Evolutionary conservation across 202 grass and related monocot genomes (phyloP).

Genomic region (Thinopyrum obtusiflorum): DNA sequence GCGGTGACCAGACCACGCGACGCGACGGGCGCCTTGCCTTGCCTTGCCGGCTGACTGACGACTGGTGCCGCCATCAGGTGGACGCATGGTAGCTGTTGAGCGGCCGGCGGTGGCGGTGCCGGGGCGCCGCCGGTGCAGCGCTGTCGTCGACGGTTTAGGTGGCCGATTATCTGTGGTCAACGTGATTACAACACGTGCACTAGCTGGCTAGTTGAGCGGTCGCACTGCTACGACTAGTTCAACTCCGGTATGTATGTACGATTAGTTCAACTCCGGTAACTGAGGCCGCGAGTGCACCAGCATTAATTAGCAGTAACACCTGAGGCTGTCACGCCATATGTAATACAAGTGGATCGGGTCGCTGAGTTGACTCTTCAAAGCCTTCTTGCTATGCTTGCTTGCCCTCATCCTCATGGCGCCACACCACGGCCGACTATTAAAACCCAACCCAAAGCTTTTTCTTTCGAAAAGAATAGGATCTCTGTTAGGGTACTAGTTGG

Average conservation of each 20-base stretch:
- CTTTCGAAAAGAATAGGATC: too few species aligned
- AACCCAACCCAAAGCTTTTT: neutral
- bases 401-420: neutral
- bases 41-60: neutral
- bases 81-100: neutral
- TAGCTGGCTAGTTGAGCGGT: neutral
- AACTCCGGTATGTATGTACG: neutral
- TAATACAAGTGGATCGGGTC: neutral
- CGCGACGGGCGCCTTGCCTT: too few species aligned
- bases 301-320: constrained; percentile 7
- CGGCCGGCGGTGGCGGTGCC: neutral
- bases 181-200: neutral
- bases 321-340: neutral
- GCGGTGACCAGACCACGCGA: neutral
- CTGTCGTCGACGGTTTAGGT: neutral
- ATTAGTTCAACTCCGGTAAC: neutral
- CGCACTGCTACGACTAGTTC: neutral
- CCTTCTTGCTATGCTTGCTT: neutral
- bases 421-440: neutral
- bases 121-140: constrained; percentile 29
- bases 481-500: too few species aligned
- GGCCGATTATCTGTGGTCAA: neutral
- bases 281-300: neutral
- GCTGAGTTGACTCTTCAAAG: neutral
- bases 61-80: neutral